Conservation (phyloP, 768 basidiomycete species). For the Tricholoma matsutake region DNA sequence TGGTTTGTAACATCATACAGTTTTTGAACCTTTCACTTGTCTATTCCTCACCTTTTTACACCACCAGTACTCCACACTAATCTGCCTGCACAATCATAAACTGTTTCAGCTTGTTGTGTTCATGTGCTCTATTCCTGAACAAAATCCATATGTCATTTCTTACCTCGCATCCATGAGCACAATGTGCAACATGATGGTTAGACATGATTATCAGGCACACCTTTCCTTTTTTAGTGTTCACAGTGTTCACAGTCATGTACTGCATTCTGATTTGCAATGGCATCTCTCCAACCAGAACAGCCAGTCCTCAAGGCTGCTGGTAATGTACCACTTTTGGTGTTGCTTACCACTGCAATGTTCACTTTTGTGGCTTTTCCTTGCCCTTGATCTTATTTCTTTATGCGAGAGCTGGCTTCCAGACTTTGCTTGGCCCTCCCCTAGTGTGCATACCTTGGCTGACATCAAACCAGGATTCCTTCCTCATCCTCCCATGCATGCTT, state of each 20-base stretch:
- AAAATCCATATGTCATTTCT: not conserved
- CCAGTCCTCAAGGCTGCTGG: too few species aligned
- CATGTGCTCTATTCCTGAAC: not conserved
- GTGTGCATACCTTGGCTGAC: too few species aligned
- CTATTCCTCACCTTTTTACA: not conserved
- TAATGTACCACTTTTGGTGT: not conserved
- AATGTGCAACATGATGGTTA: not conserved
- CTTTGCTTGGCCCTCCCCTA: too few species aligned
- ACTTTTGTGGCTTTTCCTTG: not conserved
- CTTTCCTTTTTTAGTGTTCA: too few species aligned
- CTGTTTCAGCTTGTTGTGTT: not conserved
- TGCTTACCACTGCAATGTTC: not conserved
- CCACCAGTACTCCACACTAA: not conserved
- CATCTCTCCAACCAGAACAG: not conserved
- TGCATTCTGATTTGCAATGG: not conserved
- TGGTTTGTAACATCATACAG: too few species aligned
- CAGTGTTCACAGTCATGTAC: too few species aligned
- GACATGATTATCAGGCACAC: not conserved
- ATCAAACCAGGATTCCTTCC: too few species aligned
- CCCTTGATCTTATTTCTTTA: not conserved
- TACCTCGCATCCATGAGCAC: not conserved
- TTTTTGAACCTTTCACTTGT: too few species aligned
- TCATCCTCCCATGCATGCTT: not conserved
- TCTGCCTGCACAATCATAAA: not conserved
- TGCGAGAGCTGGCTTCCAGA: too few species aligned